phyloP scores from a whole-genome alignment of 805 yeast genomes.

The Ogataea zsoltii region DNA sequence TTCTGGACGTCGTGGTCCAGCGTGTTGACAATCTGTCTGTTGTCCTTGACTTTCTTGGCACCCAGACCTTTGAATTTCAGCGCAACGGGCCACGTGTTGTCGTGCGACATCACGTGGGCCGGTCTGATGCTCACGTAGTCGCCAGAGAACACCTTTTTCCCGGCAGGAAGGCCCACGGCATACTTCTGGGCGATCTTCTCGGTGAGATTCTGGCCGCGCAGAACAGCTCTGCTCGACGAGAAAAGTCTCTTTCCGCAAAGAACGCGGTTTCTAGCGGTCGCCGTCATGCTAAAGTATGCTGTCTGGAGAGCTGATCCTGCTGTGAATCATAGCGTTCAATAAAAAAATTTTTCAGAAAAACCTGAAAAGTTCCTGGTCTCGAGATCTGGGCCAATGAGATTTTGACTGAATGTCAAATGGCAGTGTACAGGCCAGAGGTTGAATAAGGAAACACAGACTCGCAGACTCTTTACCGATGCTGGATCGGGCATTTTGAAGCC shows the following conservation, averaged over 20 bases:
- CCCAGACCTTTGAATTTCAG: slow-evolving; percentile 94
- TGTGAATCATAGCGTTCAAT: not conserved
- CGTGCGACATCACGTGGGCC: slow-evolving; percentile 98
- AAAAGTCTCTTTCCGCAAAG: slow-evolving; percentile 14
- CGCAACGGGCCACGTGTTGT: slow-evolving; percentile 99
- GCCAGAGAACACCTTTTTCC: slow-evolving; percentile 78
- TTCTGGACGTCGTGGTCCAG: slow-evolving; percentile 98
- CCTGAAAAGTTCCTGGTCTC: not conserved
- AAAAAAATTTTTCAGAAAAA: slow-evolving; percentile 2
- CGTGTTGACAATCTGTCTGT: slow-evolving; percentile 92
- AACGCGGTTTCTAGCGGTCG: not conserved
- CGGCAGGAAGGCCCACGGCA: slow-evolving; percentile 81
- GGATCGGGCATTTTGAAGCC: too few relatives aligned
- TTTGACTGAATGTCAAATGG: not conserved
- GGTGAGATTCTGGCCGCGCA: slow-evolving; percentile 77
- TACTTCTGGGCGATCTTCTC: slow-evolving; percentile 94
- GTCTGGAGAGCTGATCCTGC: not conserved
- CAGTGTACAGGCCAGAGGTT: too few relatives aligned
- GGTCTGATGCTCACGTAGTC: slow-evolving; percentile 95
- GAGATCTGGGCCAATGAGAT: slow-evolving; percentile 4
- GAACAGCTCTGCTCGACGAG: slow-evolving; percentile 16
- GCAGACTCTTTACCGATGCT: too few relatives aligned
- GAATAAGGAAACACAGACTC: too few relatives aligned
- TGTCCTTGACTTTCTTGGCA: slow-evolving; percentile 77
- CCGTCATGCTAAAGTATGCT: not conserved